These are phyloP conservation scores for Ustilago curta DNA, from an alignment of 1,284 basidiomycete genomes.

Conservation along the genomic window DNA sequence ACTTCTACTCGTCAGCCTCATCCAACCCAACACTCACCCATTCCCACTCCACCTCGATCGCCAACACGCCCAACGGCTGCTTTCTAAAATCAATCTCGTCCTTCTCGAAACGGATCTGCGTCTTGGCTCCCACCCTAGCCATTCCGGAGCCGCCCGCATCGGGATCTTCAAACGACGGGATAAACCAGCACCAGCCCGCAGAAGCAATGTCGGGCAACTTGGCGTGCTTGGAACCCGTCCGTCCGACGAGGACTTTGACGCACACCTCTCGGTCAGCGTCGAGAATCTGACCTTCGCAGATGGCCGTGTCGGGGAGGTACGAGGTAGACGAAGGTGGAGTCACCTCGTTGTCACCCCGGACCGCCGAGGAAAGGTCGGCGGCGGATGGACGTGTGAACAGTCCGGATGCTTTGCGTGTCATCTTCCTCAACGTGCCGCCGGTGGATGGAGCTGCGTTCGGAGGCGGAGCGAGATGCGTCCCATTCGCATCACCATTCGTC, in stretches of 20 bases:
- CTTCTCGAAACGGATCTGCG: conserved; percentile 44
- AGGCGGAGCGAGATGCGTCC: background rate
- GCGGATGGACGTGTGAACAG: conserved; percentile 8
- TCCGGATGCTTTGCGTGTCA: conserved; percentile 26
- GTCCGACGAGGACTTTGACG: conserved; percentile 65
- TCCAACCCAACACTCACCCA: conserved; percentile 56
- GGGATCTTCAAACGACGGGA: conserved; percentile 66
- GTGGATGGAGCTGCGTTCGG: background rate
- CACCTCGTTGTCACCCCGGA: background rate
- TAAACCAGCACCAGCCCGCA: conserved; percentile 68
- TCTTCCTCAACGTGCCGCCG: conserved; percentile 1
- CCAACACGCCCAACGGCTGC: conserved; percentile 58
- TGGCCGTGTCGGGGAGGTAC: conserved; percentile 13
- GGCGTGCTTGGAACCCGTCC: conserved; percentile 64
- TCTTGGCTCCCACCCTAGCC: conserved; percentile 17
- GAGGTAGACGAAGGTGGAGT: conserved; percentile 37
- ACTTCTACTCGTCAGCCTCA: conserved; percentile 1
- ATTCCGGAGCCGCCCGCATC: conserved; percentile 18
- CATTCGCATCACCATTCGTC: background rate
- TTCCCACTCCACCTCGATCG: conserved; percentile 65
- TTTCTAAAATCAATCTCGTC: conserved; percentile 69
- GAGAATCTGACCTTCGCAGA: conserved; percentile 37
- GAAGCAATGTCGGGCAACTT: conserved; percentile 65
- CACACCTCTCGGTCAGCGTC: conserved; percentile 67
- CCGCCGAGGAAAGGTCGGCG: background rate